These are phyloP conservation scores for Spinacia oleracea DNA, from an alignment of 179 eudicot genomes.

Conservation along the genomic window DNA sequence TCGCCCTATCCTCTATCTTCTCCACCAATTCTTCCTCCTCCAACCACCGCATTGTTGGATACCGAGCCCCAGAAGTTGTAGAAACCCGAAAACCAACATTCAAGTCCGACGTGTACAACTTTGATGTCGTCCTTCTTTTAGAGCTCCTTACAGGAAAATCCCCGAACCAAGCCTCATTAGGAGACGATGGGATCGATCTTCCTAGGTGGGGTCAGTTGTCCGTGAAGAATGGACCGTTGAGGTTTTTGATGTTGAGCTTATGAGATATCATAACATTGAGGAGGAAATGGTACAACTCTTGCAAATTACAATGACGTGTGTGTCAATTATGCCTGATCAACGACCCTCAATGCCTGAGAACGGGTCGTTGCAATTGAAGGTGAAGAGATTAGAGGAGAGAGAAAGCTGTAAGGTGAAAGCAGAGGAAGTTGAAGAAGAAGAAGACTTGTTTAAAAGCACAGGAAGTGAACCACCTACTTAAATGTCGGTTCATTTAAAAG, in stretches of 20 bases:
- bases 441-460: no score
- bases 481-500: no score
- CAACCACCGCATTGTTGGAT: constrained; percentile 54
- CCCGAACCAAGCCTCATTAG: constrained; percentile 61
- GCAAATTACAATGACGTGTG: constrained; percentile 69
- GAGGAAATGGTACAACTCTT: constrained; percentile 72
- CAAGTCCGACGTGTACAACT: constrained; percentile 68
- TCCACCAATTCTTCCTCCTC: constrained; percentile 37
- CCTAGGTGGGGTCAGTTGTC: constrained; percentile 73
- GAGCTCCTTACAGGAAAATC: constrained; percentile 64
- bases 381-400: no score
- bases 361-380: no score
- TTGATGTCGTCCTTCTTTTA: constrained; percentile 55
- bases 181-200: constrained; percentile 66
- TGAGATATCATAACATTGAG: constrained; percentile 62
- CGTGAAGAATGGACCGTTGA: constrained; percentile 77
- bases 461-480: no score
- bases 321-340: constrained; percentile 56
- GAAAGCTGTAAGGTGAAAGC: no score
- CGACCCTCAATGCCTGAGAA: constrained; percentile 59
- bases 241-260: constrained; percentile 67
- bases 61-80: constrained; percentile 64
- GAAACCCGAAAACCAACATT: constrained; percentile 56
- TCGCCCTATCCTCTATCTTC: constrained; percentile 66
- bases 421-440: no score